phyloP scores from a whole-genome alignment of 257 asterid species.

The Nicotiana sylvestris region DNA sequence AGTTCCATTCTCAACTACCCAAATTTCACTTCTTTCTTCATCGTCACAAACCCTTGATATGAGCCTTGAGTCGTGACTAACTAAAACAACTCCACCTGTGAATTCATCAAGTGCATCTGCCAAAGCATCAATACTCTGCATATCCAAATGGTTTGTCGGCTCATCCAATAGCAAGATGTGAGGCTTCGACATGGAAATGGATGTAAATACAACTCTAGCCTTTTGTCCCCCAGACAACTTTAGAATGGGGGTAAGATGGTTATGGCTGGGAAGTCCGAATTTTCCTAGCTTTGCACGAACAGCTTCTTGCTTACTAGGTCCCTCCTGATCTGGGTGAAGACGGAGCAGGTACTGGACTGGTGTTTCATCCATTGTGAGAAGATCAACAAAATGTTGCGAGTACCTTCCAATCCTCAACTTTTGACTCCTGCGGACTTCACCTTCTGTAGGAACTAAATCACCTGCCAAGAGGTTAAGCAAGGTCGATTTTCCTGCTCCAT shows the following conservation, averaged over 20 bases:
- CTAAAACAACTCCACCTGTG: constrained; percentile 22
- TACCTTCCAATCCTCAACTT: constrained; percentile 32
- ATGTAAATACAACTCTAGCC: constrained; percentile 29
- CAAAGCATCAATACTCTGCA: constrained; percentile 35
- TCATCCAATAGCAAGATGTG: constrained; percentile 35
- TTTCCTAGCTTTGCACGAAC: constrained; percentile 28
- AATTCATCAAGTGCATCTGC: constrained; percentile 29
- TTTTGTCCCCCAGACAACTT: constrained; percentile 33
- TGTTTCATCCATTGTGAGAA: constrained; percentile 23
- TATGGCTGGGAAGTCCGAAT: constrained; percentile 25
- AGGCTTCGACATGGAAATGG: constrained; percentile 25
- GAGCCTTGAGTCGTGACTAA: constrained; percentile 33
- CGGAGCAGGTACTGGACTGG: constrained; percentile 22
- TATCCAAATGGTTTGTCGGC: constrained; percentile 39
- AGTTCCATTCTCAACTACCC: constrained; percentile 42
- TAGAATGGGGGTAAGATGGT: constrained; percentile 25
- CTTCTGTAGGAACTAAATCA: constrained; percentile 29
- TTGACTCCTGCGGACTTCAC: constrained; percentile 31
- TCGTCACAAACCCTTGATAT: constrained; percentile 37
- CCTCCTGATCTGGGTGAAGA: constrained; percentile 27
- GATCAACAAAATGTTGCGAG: constrained; percentile 26
- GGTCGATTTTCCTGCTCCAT: constrained; percentile 72
- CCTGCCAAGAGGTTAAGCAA: constrained; percentile 68
- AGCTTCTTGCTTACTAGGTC: constrained; percentile 28
- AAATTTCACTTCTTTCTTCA: constrained; percentile 35